phyloP scores from a whole-genome alignment of 345 rosid genomes.

The Citrus sp. region DNA sequence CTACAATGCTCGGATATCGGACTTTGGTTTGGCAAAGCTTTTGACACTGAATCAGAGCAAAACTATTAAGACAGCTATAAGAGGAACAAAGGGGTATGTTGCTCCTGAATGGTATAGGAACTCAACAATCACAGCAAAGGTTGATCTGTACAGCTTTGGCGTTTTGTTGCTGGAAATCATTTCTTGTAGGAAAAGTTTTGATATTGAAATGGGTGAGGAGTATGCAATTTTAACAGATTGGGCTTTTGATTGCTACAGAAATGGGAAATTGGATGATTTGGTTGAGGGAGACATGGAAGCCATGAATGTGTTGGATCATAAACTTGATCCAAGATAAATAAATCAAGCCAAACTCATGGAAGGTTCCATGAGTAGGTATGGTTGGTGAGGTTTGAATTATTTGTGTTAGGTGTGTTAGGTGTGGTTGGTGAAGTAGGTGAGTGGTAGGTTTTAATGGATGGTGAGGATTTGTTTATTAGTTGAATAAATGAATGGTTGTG shows the following conservation, averaged over 20 bases:
- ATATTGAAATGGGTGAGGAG: neutral
- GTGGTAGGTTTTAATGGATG: too few relatives aligned
- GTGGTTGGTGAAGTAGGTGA: too few relatives aligned
- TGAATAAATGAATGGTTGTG: too few relatives aligned
- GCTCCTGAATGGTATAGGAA: neutral
- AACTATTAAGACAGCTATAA: neutral
- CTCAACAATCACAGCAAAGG: neutral
- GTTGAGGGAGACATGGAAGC: slow-evolving; percentile 23
- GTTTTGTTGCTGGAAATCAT: neutral
- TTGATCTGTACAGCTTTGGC: neutral
- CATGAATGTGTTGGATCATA: too few relatives aligned
- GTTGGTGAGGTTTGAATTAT: too few relatives aligned
- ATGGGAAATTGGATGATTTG: slow-evolving; percentile 24
- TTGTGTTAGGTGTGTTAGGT: too few relatives aligned
- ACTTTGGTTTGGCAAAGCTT: neutral
- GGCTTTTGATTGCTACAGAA: slow-evolving; percentile 43
- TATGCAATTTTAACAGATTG: slow-evolving; percentile 23
- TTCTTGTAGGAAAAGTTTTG: neutral
- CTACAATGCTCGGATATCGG: neutral
- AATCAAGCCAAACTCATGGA: too few relatives aligned
- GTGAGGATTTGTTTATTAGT: too few relatives aligned
- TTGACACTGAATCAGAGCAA: neutral
- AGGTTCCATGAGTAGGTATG: too few relatives aligned
- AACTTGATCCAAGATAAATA: too few relatives aligned
- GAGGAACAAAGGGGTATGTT: neutral